These are phyloP conservation scores for Scheffersomyces illinoinensis DNA, from an alignment of 1,139 yeast species.

Conservation along the genomic window DNA sequence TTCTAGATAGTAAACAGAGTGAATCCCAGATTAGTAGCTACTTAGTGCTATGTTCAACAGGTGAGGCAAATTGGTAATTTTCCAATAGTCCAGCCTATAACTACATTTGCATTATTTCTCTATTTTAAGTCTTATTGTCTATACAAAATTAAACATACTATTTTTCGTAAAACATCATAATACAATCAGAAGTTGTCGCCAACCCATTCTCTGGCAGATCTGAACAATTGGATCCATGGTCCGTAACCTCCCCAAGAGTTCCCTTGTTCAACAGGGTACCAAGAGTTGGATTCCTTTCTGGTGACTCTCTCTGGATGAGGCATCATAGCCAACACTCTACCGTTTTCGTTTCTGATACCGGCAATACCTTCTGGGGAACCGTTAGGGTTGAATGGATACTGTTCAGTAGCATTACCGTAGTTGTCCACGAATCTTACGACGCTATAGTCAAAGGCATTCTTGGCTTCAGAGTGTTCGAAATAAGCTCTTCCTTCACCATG, in stretches of 20 bases:
- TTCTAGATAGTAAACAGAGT: too few species aligned
- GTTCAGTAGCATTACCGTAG: constrained; percentile 79
- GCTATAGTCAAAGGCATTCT: constrained; percentile 51
- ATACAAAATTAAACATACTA: neutral
- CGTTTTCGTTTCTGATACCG: constrained; percentile 86
- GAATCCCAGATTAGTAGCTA: too few species aligned
- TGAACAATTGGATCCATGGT: constrained; percentile 94
- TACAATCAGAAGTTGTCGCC: constrained; percentile 34
- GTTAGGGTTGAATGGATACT: constrained; percentile 93
- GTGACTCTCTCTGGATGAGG: constrained; percentile 98
- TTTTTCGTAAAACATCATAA: neutral
- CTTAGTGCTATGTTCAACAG: too few species aligned
- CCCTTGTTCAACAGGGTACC: constrained; percentile 76
- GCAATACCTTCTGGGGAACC: constrained; percentile 95
- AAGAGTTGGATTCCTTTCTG: constrained; percentile 85
- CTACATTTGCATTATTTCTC: neutral
- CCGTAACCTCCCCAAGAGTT: constrained; percentile 70
- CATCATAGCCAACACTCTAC: constrained; percentile 98
- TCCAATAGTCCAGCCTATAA: neutral
- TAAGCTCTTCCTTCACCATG: constrained; percentile 97
- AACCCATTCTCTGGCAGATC: constrained; percentile 95
- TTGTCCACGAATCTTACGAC: constrained; percentile 80
- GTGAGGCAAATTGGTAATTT: too few species aligned
- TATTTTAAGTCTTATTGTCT: neutral
- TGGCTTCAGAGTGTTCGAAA: constrained; percentile 50